A percentile compares a stretch with the other conserved stretches of the same genome.
Evolutionary conservation across 1,139 yeast genomes (phyloP).

Genomic region (Candida mesenterica): DNA sequence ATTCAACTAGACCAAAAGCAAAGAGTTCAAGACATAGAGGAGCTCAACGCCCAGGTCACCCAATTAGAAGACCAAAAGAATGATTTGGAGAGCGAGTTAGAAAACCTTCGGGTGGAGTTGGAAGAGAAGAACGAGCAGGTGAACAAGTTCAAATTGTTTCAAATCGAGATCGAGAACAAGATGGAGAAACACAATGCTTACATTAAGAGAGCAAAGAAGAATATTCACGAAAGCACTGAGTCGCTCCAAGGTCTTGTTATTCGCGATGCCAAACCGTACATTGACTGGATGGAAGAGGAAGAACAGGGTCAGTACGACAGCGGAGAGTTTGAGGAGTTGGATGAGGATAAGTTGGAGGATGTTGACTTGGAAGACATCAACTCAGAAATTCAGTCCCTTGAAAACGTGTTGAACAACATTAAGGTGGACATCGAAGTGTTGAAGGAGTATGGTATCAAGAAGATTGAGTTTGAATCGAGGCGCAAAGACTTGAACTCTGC

Average conservation of each 20-base stretch:
- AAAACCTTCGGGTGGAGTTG: slow-evolving; percentile 41
- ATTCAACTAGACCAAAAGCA: slow-evolving; percentile 32
- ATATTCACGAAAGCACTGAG: slow-evolving; percentile 35
- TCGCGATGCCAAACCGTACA: slow-evolving; percentile 52
- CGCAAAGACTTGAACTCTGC: slow-evolving; percentile 67
- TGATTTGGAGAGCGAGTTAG: slow-evolving; percentile 34
- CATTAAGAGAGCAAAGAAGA: slow-evolving; percentile 41
- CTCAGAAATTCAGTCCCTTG: slow-evolving; percentile 53
- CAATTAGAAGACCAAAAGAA: slow-evolving; percentile 29
- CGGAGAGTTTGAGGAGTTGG: slow-evolving; percentile 37
- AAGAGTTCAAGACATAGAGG: slow-evolving; percentile 34
- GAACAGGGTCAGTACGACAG: slow-evolving; percentile 36
- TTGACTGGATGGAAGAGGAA: slow-evolving; percentile 48
- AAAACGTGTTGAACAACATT: slow-evolving; percentile 55
- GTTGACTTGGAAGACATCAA: slow-evolving; percentile 53
- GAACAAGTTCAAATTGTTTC: slow-evolving; percentile 63
- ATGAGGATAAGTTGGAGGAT: slow-evolving; percentile 52
- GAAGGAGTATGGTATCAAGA: slow-evolving; percentile 71
- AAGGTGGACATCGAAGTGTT: slow-evolving; percentile 73
- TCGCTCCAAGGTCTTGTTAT: slow-evolving; percentile 42
- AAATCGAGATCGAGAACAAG: slow-evolving; percentile 64
- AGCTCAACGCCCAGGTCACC: slow-evolving; percentile 26
- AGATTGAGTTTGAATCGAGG: slow-evolving; percentile 61
- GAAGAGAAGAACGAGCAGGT: slow-evolving; percentile 54
- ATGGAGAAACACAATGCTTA: slow-evolving; percentile 55